phyloP scores from a whole-genome alignment of 177 flowering plant species.

The Vitis hybrid region DNA sequence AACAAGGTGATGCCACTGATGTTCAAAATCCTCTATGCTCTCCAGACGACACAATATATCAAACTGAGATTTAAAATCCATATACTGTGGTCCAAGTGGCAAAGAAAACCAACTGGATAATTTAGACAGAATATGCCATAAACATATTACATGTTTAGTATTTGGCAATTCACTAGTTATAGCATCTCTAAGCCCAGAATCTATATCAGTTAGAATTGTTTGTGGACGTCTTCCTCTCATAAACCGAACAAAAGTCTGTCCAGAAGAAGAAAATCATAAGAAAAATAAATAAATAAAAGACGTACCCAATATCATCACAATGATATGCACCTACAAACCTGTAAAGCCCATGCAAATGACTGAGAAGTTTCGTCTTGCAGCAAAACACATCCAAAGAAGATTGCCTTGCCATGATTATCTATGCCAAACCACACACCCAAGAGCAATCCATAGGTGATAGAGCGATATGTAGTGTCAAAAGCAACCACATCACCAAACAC shows the following conservation, averaged over 20 bases:
- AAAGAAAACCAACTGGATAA: slow-evolving; percentile 62
- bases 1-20: slow-evolving; percentile 58
- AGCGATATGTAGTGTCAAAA: slow-evolving; percentile 59
- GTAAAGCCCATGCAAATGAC: slow-evolving; percentile 69
- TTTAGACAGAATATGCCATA: slow-evolving; percentile 59
- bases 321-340: slow-evolving; percentile 39
- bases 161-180: slow-evolving; percentile 52
- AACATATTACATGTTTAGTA: slow-evolving; percentile 52
- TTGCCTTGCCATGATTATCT: slow-evolving; percentile 55
- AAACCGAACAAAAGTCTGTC: slow-evolving; percentile 60
- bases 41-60: slow-evolving; percentile 47
- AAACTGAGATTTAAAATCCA: slow-evolving; percentile 56
- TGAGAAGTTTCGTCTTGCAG: slow-evolving; percentile 58
- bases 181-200: slow-evolving; percentile 55
- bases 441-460: slow-evolving; percentile 58
- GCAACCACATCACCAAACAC: slow-evolving; percentile 62
- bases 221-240: slow-evolving; percentile 67
- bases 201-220: slow-evolving; percentile 67
- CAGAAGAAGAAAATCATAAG: slow-evolving; percentile 20
- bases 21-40: slow-evolving; percentile 56
- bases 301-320: slow-evolving; percentile 16
- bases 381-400: slow-evolving; percentile 61
- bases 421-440: slow-evolving; percentile 76
- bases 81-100: slow-evolving; percentile 53
- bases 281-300: not conserved